A percentile compares a stretch with the other conserved stretches of the same genome.
Conservation (phyloP, 2,329 filamentous ascomycete species). For the Paraconiothyrium sp. region DNA sequence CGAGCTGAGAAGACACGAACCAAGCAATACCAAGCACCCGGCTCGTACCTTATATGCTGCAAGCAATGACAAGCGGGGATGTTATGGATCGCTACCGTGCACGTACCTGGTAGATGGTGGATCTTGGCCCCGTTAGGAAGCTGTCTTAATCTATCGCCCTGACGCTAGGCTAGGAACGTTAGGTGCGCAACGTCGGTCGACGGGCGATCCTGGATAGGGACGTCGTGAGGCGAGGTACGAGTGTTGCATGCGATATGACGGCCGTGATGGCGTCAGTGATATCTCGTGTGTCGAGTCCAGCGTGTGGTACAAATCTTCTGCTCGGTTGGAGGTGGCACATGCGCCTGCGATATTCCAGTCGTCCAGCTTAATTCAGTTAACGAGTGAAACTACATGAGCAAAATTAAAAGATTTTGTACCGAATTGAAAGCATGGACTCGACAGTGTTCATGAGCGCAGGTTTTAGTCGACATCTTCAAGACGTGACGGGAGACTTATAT, state of each 20-base stretch:
- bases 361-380: no score
- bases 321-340: no score
- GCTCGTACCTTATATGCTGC: background rate
- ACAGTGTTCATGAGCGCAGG: no score
- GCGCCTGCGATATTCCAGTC: no score
- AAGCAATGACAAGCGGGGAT: conserved; percentile 1
- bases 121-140: background rate
- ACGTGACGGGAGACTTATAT: no score
- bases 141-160: background rate
- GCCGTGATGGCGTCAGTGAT: background rate
- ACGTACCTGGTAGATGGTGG: background rate
- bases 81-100: background rate
- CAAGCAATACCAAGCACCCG: background rate
- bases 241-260: background rate
- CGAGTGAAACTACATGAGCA: no score
- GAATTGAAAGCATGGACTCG: no score
- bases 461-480: no score
- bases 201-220: background rate
- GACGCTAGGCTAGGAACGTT: background rate
- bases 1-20: background rate
- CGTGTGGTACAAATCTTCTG: background rate
- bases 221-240: background rate
- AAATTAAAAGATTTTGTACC: no score
- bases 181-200: background rate
- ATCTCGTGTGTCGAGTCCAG: background rate